phyloP scores from a whole-genome alignment of 306 rosid species.

The Lathyrus oleraceus region DNA sequence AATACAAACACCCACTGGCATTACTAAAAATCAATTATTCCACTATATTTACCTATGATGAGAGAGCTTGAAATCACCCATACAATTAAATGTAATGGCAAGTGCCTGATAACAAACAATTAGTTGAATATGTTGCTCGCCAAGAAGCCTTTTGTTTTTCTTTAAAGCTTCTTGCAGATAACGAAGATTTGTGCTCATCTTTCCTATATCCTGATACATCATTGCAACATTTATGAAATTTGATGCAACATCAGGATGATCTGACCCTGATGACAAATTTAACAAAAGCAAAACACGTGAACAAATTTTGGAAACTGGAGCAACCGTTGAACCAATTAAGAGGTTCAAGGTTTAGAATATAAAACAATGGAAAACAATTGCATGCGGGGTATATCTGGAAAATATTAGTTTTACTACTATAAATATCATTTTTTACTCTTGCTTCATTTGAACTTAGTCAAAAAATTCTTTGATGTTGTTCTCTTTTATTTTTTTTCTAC shows the following conservation, averaged over 20 bases:
- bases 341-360: conserved; percentile 16
- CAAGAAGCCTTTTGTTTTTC: conserved; percentile 95
- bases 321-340: not conserved
- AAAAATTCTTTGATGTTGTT: no score
- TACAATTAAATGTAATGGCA: conserved; percentile 93
- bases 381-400: not conserved
- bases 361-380: not conserved
- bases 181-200: conserved; percentile 93
- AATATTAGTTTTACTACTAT: no score
- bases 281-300: conserved; percentile 89
- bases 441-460: no score
- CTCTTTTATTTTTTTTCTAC: no score
- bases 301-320: not conserved
- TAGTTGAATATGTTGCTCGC: conserved; percentile 96
- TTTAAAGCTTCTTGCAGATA: conserved; percentile 97
- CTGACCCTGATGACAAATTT: conserved; percentile 93
- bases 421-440: no score
- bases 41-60: conserved; percentile 69
- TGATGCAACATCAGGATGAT: conserved; percentile 98
- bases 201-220: conserved; percentile 99
- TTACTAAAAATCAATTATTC: not conserved
- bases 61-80: conserved; percentile 96
- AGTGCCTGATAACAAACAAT: conserved; percentile 99
- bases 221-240: conserved; percentile 90
- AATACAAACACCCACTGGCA: not conserved